Percentiles rank a stretch among this genome's conserved stretches.
Evolutionary conservation across 1,284 basidiomycete genomes (phyloP).

Genomic region (Cryptococcus depauperatus): DNA sequence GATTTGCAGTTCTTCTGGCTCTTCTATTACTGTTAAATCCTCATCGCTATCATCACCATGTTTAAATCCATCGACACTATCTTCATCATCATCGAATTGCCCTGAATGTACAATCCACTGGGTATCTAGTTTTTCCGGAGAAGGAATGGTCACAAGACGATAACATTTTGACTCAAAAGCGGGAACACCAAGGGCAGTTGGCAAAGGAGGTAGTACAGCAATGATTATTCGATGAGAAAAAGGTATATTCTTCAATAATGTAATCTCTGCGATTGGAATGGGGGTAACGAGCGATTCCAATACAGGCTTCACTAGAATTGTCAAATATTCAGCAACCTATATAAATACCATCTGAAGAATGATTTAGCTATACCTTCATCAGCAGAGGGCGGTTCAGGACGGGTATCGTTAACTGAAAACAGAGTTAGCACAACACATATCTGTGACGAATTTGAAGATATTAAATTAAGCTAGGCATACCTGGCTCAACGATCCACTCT

Average conservation of each 20-base stretch:
- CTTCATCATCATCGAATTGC: too few species aligned
- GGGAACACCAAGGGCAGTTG: slow-evolving; percentile 1
- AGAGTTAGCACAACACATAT: too few species aligned
- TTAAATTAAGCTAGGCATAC: too few species aligned
- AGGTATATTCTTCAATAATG: slow-evolving; percentile 22
- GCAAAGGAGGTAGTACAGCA: slow-evolving; percentile 8
- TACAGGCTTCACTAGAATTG: too few species aligned
- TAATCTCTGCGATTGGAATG: slow-evolving; percentile 3
- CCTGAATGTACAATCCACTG: slow-evolving; percentile 2
- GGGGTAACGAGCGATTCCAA: background rate
- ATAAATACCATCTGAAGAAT: too few species aligned
- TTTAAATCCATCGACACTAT: too few species aligned
- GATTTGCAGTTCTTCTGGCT: slow-evolving; percentile 19
- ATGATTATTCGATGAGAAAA: slow-evolving; percentile 25
- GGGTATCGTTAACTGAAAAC: too few species aligned
- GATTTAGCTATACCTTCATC: too few species aligned
- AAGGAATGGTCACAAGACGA: slow-evolving; percentile 22
- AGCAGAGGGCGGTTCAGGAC: too few species aligned
- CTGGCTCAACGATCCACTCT: too few species aligned
- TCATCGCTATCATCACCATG: slow-evolving; percentile 4
- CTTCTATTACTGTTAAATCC: slow-evolving; percentile 18
- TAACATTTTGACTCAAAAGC: slow-evolving; percentile 9
- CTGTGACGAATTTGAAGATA: too few species aligned
- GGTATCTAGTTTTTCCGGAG: slow-evolving; percentile 27
- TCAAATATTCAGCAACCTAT: too few species aligned